Evolutionary conservation across 208 protist species (phyloP).

Genomic region (Trypanosomatidae sp.): DNA sequence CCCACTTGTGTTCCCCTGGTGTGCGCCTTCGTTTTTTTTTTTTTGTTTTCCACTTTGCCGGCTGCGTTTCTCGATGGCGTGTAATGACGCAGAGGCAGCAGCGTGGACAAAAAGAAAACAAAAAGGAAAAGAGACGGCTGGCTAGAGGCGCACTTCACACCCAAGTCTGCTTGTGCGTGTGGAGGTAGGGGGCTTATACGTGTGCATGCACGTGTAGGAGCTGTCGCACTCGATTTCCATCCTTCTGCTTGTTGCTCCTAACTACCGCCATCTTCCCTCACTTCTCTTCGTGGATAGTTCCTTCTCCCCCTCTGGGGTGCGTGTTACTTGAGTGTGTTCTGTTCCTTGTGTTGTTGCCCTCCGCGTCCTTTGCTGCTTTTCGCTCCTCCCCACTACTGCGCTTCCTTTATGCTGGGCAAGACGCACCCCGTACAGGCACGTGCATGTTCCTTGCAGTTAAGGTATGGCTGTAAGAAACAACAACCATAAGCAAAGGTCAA

Average conservation of each 20-base stretch:
- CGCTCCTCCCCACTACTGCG: background rate
- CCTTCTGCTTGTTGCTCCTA: background rate
- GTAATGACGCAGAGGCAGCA: background rate
- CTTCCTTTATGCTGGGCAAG: background rate
- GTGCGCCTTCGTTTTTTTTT: no score
- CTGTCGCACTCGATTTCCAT: background rate
- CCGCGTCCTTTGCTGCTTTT: background rate
- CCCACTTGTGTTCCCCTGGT: background rate
- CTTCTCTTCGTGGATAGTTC: background rate
- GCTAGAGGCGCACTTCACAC: background rate
- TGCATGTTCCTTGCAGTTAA: background rate
- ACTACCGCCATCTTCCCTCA: no score
- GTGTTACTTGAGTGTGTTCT: background rate
- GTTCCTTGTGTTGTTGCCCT: background rate
- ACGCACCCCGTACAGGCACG: background rate
- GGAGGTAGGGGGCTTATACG: background rate
- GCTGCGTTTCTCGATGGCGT: background rate
- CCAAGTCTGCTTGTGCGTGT: background rate
- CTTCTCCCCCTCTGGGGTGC: background rate
- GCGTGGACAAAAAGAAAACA: background rate
- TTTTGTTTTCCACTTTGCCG: background rate
- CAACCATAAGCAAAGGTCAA: background rate
- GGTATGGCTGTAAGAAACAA: background rate
- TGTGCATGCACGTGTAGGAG: background rate
- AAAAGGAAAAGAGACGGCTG: background rate